These are phyloP conservation scores for Fusarium sp. DNA, from an alignment of 2,329 filamentous ascomycete genomes.

Conservation along the genomic window DNA sequence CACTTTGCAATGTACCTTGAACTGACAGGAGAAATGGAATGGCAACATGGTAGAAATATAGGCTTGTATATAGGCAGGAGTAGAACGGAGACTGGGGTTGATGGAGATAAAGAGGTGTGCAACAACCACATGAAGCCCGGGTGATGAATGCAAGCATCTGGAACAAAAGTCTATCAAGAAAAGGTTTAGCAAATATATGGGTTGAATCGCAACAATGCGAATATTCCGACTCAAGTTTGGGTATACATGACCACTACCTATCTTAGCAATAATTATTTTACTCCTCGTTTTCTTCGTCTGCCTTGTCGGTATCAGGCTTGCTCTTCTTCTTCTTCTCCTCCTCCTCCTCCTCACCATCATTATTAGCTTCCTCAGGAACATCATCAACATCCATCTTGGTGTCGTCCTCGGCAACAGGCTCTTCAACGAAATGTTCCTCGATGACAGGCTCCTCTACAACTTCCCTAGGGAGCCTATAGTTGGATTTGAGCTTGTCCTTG, in stretches of 20 bases:
- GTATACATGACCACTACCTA: constrained; percentile 36
- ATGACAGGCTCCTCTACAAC: constrained; percentile 2
- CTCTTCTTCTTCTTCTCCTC: constrained; percentile 22
- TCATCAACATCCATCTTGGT: constrained; percentile 32
- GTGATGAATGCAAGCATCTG: not conserved
- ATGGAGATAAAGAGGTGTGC: too few species aligned
- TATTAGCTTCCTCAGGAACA: constrained; percentile 3
- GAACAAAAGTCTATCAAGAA: not conserved
- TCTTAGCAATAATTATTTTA: constrained; percentile 24
- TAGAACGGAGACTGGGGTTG: too few species aligned
- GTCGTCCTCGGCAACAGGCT: constrained; percentile 1
- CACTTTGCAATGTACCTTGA: too few species aligned
- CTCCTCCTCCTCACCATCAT: constrained; percentile 13
- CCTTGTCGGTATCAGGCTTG: constrained; percentile 15
- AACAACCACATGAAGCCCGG: not conserved
- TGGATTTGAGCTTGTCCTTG: constrained; percentile 18
- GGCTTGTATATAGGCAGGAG: too few species aligned
- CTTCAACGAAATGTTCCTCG: constrained; percentile 2
- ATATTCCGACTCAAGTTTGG: constrained; percentile 27
- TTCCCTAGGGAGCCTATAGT: not conserved
- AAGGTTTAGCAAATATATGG: not conserved
- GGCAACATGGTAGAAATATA: too few species aligned
- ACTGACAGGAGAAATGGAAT: too few species aligned
- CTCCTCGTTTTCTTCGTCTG: constrained; percentile 24
- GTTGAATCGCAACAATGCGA: not conserved